A percentile compares a stretch with the other conserved stretches of the same genome.
Evolutionary conservation across 2,329 filamentous ascomycete genomes (phyloP).

Genomic region (Geosmithia putterillii): DNA sequence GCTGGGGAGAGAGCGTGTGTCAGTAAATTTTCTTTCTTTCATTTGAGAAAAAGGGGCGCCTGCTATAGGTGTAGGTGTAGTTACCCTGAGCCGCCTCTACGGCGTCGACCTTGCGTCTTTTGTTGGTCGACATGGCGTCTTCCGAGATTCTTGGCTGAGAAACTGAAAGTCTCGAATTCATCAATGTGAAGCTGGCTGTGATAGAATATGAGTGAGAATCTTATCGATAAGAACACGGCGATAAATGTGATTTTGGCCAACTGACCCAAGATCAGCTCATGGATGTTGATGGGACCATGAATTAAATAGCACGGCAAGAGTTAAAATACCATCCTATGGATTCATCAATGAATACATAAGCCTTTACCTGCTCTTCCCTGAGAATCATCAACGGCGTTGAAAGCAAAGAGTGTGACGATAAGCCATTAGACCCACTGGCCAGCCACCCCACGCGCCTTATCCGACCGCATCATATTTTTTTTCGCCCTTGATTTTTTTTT

Average conservation of each 20-base stretch:
- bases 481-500: background rate
- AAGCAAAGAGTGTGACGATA: background rate
- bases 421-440: background rate
- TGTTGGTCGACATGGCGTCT: slow-evolving; percentile 4
- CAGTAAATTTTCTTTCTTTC: background rate
- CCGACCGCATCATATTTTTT: background rate
- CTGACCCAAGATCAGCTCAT: too few relatives aligned
- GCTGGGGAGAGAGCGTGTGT: slow-evolving; percentile 2
- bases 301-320: too few relatives aligned
- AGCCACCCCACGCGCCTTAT: background rate
- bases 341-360: too few relatives aligned
- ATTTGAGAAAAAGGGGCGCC: slow-evolving; percentile 2
- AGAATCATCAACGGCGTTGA: background rate
- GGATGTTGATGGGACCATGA: too few relatives aligned
- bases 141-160: background rate
- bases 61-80: too few relatives aligned
- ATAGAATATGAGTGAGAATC: too few relatives aligned
- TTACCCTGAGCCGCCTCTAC: slow-evolving; percentile 15
- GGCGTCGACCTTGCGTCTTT: slow-evolving; percentile 17
- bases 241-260: too few relatives aligned
- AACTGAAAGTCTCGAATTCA: background rate
- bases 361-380: background rate
- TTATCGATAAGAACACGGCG: too few relatives aligned
- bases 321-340: too few relatives aligned
- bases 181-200: background rate